Percentiles rank a stretch among this genome's conserved stretches.
Conservation (phyloP, 2,329 filamentous ascomycete genomes). For the Hyphodiscus sp. region DNA sequence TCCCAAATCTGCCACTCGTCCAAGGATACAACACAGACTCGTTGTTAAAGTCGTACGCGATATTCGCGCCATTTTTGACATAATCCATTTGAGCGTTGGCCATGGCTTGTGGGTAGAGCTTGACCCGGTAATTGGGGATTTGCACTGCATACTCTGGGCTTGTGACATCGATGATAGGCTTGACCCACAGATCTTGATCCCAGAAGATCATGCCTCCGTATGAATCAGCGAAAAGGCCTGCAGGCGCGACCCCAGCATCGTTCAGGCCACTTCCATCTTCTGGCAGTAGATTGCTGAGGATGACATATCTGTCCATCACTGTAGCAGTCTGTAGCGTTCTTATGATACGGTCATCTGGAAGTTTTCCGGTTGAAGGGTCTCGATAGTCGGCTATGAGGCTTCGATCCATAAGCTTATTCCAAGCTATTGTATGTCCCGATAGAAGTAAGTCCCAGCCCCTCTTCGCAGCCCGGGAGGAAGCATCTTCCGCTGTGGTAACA, state of each 20-base stretch:
- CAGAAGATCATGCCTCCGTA: conserved; percentile 48
- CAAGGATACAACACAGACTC: conserved; percentile 13
- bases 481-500: conserved; percentile 34
- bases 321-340: conserved; percentile 38
- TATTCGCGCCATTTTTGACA: conserved; percentile 8
- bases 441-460: conserved; percentile 8
- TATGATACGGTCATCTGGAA: conserved; percentile 29
- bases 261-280: conserved; percentile 46
- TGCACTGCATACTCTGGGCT: conserved; percentile 54
- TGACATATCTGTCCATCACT: conserved; percentile 41
- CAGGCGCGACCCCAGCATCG: conserved; percentile 54
- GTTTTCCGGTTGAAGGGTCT: conserved; percentile 42
- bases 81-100: conserved; percentile 14
- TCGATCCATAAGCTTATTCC: conserved; percentile 28
- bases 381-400: conserved; percentile 41
- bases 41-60: conserved; percentile 11
- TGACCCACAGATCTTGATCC: conserved; percentile 25
- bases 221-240: conserved; percentile 56
- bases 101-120: conserved; percentile 35
- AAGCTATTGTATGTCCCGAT: conserved; percentile 5
- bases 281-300: conserved; percentile 40
- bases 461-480: conserved; percentile 33
- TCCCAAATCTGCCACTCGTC: conserved; percentile 16
- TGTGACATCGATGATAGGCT: conserved; percentile 51
- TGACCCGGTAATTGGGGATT: conserved; percentile 56